A percentile compares a stretch with the other conserved stretches of the same genome.
Evolutionary conservation across 2,329 filamentous ascomycete genomes (phyloP).

Genomic region (Sporothrix brunneoviolacea): DNA sequence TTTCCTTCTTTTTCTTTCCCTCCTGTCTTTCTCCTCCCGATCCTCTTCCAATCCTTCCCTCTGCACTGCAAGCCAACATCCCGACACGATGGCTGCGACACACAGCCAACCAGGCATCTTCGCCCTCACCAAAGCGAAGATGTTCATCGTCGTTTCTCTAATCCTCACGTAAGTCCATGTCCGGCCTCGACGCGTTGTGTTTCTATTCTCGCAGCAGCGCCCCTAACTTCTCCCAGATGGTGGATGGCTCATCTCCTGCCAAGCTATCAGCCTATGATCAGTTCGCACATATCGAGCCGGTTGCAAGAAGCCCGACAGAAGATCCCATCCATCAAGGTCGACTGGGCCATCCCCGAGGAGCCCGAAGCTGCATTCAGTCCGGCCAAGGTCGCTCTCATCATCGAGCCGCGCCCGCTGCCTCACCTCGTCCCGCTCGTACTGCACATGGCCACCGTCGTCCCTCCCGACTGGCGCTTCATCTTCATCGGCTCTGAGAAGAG

Average conservation of each 20-base stretch:
- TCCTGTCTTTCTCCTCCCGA: not conserved
- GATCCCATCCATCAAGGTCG: constrained; percentile 34
- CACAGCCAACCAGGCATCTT: constrained; percentile 21
- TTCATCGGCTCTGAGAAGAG: constrained; percentile 46
- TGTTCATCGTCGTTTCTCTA: constrained; percentile 31
- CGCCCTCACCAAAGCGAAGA: constrained; percentile 29
- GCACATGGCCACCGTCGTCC: constrained; percentile 46
- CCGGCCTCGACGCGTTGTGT: too few species aligned
- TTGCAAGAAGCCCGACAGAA: constrained; percentile 35
- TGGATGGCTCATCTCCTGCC: constrained; percentile 38
- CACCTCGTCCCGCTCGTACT: constrained; percentile 44
- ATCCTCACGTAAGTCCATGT: constrained; percentile 34
- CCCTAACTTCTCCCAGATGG: constrained; percentile 34
- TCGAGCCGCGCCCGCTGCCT: constrained; percentile 42
- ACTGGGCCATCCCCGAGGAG: constrained; percentile 30
- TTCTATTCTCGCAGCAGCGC: not conserved
- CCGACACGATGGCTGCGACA: constrained; percentile 19
- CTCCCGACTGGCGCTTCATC: constrained; percentile 48
- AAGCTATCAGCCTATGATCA: constrained; percentile 37
- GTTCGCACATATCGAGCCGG: constrained; percentile 30
- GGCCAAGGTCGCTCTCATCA: constrained; percentile 46
- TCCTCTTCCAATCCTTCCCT: too few species aligned
- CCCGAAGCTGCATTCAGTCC: constrained; percentile 36
- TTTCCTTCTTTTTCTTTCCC: not conserved
- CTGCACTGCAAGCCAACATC: too few species aligned